These are phyloP conservation scores for Moniliophthora roreri DNA, from an alignment of 1,284 basidiomycete species.

Conservation along the genomic window DNA sequence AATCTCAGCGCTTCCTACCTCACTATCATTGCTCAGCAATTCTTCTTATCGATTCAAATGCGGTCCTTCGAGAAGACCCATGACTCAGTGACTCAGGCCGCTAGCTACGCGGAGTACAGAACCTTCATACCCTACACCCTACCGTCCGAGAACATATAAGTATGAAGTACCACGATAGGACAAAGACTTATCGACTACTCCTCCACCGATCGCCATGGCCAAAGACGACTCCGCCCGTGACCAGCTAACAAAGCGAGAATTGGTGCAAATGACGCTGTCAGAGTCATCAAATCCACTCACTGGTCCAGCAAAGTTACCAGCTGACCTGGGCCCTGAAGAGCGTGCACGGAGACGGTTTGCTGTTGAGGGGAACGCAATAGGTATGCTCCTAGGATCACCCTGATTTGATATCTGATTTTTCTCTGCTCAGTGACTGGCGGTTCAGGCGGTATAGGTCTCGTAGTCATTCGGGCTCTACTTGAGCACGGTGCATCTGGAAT, in stretches of 20 bases:
- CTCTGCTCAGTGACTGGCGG: constrained; percentile 39
- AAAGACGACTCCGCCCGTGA: constrained; percentile 15
- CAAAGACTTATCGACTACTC: too few relatives aligned
- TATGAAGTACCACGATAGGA: too few relatives aligned
- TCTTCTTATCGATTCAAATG: too few relatives aligned
- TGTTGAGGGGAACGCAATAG: constrained; percentile 38
- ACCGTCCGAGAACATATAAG: too few relatives aligned
- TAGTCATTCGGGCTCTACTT: constrained; percentile 34
- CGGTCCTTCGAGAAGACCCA: too few relatives aligned
- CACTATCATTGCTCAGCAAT: too few relatives aligned
- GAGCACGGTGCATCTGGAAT: constrained; percentile 41
- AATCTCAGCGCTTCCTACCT: too few relatives aligned
- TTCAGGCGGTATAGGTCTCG: constrained; percentile 36
- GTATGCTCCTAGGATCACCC: constrained; percentile 21
- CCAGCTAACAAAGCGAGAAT: constrained; percentile 18
- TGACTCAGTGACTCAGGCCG: too few relatives aligned
- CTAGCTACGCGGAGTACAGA: too few relatives aligned
- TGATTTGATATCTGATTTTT: background rate
- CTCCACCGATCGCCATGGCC: background rate
- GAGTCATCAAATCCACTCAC: constrained; percentile 35
- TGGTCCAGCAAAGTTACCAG: constrained; percentile 22
- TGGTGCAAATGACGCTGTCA: constrained; percentile 33
- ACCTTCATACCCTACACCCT: too few relatives aligned
- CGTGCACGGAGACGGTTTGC: constrained; percentile 33
- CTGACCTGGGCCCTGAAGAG: constrained; percentile 24